Base-by-base conservation (phyloP, 768 basidiomycete genomes). In the Trametes sanguinea region DNA sequence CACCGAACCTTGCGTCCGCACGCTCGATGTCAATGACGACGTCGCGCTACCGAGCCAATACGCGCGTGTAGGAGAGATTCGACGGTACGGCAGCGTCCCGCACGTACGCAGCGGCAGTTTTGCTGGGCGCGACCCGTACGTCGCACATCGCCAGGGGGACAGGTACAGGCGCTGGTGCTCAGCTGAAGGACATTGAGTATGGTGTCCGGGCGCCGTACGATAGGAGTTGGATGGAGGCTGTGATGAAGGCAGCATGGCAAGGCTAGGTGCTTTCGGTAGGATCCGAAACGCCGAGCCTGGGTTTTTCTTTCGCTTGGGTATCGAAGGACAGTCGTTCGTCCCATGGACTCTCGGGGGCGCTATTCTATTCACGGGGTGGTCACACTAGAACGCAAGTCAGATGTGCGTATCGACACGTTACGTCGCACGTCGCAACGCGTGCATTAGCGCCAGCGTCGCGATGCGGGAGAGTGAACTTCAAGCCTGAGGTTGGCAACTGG, bases 21-120 rank as follows among this genome's bases (percentile, higher is more conserved):
- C n/a, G 13, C 10, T 9, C 11, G 33, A 33, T 10, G n/a, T 37
- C n/a, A 39, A 64, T 46, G 42, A 48, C 22, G 50, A 51, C 42
- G 50, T 54, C 4, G 35, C 44, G 40, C 59, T 65, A 13, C 67
- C 66, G 13, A 63, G 65, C 56, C 66, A 67, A 17, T 67, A 61
- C 55, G 58, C 58, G n/a, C 44, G 54, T 29, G 63, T 56, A 6
- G 59, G 64, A 11, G 60, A 67, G 46, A 67, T 71, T 55, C 64
- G 63, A 33, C 61, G 69, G 52, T 66, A 65, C 57, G 66, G 62
- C 11, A 66, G 67, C 33, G 55, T 66, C 16, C 62, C 65, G 54
- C 51, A 61, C 52, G 61, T 60, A 11, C 62, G 54, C 17, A 46
- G 32, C 27, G 61, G 50, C 39, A 32, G 48, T 22, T 50, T 27